Evolutionary conservation across 2,329 filamentous ascomycete genomes (phyloP).

Genomic region (Penicillium fuscoglaucum): DNA sequence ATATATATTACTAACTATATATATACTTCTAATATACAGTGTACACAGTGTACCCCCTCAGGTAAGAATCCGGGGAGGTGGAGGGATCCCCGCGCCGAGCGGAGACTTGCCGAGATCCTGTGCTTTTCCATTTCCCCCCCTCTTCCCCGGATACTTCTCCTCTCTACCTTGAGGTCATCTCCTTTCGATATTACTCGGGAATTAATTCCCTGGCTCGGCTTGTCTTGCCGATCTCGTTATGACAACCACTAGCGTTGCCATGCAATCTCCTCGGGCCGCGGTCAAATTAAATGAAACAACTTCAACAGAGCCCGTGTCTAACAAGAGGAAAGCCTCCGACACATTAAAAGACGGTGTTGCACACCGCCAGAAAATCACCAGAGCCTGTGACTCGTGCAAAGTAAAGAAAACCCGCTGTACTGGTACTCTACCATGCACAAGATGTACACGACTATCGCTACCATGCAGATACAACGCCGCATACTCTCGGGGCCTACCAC

Average conservation of each 20-base stretch:
- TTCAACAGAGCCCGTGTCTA: not conserved
- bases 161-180: not conserved
- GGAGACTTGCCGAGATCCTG: constrained; percentile 9
- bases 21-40: not conserved
- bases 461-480: constrained; percentile 39
- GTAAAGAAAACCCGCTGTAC: constrained; percentile 42
- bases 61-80: constrained; percentile 14
- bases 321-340: constrained; percentile 35
- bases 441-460: constrained; percentile 36
- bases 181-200: not conserved
- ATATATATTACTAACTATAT: not conserved
- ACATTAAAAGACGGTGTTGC: constrained; percentile 20
- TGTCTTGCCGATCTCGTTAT: constrained; percentile 16
- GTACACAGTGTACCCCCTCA: too few species aligned
- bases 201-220: constrained; percentile 1
- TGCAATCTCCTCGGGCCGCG: constrained; percentile 12
- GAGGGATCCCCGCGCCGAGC: constrained; percentile 15
- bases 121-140: constrained; percentile 3
- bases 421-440: constrained; percentile 38
- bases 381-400: constrained; percentile 43
- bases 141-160: constrained; percentile 21
- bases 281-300: constrained; percentile 1
- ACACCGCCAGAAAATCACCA: constrained; percentile 39
- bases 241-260: constrained; percentile 16
- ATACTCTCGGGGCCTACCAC: constrained; percentile 41